phyloP scores from a whole-genome alignment of 371 early-diverging fungal genomes.

The Sporodiniella umbellata region DNA sequence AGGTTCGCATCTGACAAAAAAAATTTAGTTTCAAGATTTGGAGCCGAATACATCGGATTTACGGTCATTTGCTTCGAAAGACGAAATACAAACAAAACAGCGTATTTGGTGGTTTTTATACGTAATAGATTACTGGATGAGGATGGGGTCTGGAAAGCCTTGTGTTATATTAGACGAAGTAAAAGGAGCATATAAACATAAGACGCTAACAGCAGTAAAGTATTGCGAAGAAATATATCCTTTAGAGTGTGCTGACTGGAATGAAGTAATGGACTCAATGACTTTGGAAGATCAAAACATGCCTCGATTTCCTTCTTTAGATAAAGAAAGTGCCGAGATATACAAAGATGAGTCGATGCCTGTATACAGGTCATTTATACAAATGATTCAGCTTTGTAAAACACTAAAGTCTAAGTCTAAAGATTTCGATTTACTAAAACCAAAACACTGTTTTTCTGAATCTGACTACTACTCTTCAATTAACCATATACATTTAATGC shows the following conservation, averaged over 20 bases:
- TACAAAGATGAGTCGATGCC: constrained; percentile 4
- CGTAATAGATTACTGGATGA: constrained; percentile 41
- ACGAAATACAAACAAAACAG: constrained; percentile 47
- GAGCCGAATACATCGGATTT: constrained; percentile 43
- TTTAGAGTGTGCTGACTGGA: constrained; percentile 23
- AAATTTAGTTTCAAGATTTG: constrained; percentile 44
- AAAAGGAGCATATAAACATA: neutral
- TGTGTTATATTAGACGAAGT: constrained; percentile 27
- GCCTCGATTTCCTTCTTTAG: constrained; percentile 16
- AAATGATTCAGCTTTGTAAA: constrained; percentile 35
- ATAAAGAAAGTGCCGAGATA: neutral
- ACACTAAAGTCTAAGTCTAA: constrained; percentile 32
- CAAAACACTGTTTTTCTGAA: constrained; percentile 24
- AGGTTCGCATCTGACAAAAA: neutral
- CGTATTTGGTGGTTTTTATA: constrained; percentile 55
- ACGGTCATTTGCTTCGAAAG: constrained; percentile 32
- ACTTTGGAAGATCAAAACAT: constrained; percentile 13
- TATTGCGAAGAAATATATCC: constrained; percentile 34
- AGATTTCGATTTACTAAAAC: constrained; percentile 34
- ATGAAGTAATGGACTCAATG: constrained; percentile 33
- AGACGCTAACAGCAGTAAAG: neutral
- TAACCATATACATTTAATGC: no score
- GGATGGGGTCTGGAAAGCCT: constrained; percentile 28
- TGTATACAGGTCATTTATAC: constrained; percentile 34
- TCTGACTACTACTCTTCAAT: no score